Conservation (phyloP, 192 early-diverging fungal genomes). For the Backusella tarrabulga region DNA sequence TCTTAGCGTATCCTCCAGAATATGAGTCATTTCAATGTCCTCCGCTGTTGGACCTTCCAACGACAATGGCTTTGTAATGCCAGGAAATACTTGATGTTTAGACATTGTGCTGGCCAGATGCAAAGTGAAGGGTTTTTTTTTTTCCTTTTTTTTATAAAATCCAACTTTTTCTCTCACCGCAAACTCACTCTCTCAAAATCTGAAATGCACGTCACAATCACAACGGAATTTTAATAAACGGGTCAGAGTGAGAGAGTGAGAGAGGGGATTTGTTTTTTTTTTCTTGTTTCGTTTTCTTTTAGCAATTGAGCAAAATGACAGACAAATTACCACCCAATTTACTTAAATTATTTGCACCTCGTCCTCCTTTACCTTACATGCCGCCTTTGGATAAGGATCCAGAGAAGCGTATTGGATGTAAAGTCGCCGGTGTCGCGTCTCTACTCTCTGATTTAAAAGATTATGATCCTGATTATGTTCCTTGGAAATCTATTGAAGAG, state of each 20-base stretch:
- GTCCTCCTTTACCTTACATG: slow-evolving; percentile 68
- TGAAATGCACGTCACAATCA: background rate
- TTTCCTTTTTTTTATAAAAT: background rate
- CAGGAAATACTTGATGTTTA: background rate
- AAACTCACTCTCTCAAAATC: background rate
- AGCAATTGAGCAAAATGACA: slow-evolving; percentile 21
- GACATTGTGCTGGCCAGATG: background rate
- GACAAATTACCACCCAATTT: slow-evolving; percentile 67
- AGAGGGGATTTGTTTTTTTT: background rate
- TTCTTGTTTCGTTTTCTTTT: slow-evolving; percentile 2
- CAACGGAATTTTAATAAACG: background rate
- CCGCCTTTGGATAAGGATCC: slow-evolving; percentile 68
- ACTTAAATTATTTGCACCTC: slow-evolving; percentile 76
- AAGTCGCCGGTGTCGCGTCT: slow-evolving; percentile 57
- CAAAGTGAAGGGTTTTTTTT: background rate
- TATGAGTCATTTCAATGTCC: slow-evolving; percentile 42
- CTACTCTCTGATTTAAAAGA: slow-evolving; percentile 48
- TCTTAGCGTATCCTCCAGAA: slow-evolving; percentile 45
- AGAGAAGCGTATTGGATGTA: slow-evolving; percentile 49
- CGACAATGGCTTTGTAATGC: slow-evolving; percentile 37
- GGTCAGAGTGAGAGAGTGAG: background rate
- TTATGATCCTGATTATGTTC: slow-evolving; percentile 75
- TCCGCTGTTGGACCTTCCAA: slow-evolving; percentile 31
- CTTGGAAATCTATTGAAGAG: slow-evolving; percentile 67
- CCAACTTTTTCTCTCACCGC: background rate